A percentile compares a stretch with the other conserved stretches of the same genome.
Conservation (phyloP, 2,329 filamentous ascomycete genomes). For the Fusarium buxicola region DNA sequence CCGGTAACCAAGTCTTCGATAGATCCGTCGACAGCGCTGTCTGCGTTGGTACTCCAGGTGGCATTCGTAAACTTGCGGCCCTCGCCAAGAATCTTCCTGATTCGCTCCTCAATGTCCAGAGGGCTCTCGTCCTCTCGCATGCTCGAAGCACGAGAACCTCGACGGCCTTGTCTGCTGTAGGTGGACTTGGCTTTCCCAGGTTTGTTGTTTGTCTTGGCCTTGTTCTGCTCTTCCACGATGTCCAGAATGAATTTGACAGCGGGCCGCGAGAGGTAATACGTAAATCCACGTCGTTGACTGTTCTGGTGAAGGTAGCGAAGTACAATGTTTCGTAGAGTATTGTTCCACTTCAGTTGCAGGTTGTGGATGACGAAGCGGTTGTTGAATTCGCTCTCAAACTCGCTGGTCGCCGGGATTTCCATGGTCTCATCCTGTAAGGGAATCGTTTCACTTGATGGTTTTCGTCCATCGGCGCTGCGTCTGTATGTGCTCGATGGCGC, state of each 20-base stretch:
- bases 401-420: conserved; percentile 76
- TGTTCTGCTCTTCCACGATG: conserved; percentile 94
- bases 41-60: conserved; percentile 49
- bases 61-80: conserved; percentile 78
- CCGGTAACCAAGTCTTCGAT: conserved; percentile 76
- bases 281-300: conserved; percentile 92
- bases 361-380: conserved; percentile 99
- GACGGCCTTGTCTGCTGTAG: conserved; percentile 43
- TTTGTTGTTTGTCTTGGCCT: conserved; percentile 64
- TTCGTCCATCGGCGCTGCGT: conserved; percentile 42
- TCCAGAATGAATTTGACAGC: conserved; percentile 98
- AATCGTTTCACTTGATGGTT: conserved; percentile 55
- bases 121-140: conserved; percentile 67
- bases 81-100: conserved; percentile 86
- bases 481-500: conserved; percentile 47
- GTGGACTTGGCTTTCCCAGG: conserved; percentile 47
- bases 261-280: conserved; percentile 96
- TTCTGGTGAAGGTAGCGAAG: conserved; percentile 98
- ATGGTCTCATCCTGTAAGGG: conserved; percentile 69
- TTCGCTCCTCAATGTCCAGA: conserved; percentile 81
- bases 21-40: conserved; percentile 53
- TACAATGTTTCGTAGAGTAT: conserved; percentile 93
- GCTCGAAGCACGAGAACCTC: conserved; percentile 54
- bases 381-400: conserved; percentile 94
- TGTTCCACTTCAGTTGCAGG: conserved; percentile 98